phyloP scores from a whole-genome alignment of 73 alveolate genomes.

The Paraurostyla sp. region DNA sequence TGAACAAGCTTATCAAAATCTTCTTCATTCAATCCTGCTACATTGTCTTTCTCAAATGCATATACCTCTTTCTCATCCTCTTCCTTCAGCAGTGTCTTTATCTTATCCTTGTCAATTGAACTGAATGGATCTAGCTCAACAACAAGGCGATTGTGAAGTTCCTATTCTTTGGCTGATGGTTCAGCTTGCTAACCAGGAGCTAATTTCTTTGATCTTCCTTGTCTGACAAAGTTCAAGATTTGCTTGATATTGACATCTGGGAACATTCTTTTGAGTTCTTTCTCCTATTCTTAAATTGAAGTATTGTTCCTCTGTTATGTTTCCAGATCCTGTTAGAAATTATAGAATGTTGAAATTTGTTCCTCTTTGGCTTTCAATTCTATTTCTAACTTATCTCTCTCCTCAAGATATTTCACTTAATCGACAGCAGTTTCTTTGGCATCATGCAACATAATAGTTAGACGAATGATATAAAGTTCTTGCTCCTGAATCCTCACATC shows the following conservation, averaged over 20 bases:
- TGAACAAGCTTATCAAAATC: slow-evolving; percentile 69
- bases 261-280: slow-evolving; percentile 70
- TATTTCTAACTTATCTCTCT: slow-evolving; percentile 57
- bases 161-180: slow-evolving; percentile 60
- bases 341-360: slow-evolving; percentile 49
- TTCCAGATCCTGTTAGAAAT: slow-evolving; percentile 59
- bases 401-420: slow-evolving; percentile 54
- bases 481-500: slow-evolving; percentile 87
- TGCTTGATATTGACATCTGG: slow-evolving; percentile 63
- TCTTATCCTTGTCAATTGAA: slow-evolving; percentile 43
- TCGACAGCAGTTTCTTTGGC: slow-evolving; percentile 68
- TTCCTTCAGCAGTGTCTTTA: slow-evolving; percentile 53
- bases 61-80: slow-evolving; percentile 70
- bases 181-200: slow-evolving; percentile 38
- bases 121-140: slow-evolving; percentile 70
- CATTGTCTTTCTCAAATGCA: slow-evolving; percentile 66
- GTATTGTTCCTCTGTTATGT: slow-evolving; percentile 21
- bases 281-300: slow-evolving; percentile 66
- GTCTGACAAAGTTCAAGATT: slow-evolving; percentile 71
- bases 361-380: slow-evolving; percentile 60
- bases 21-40: slow-evolving; percentile 58
- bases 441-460: slow-evolving; percentile 79
- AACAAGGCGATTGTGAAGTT: slow-evolving; percentile 41
- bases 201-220: slow-evolving; percentile 69
- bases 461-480: slow-evolving; percentile 85